Conservation (phyloP, 192 early-diverging fungal genomes). For the Lunasporangiospora selenospora region DNA sequence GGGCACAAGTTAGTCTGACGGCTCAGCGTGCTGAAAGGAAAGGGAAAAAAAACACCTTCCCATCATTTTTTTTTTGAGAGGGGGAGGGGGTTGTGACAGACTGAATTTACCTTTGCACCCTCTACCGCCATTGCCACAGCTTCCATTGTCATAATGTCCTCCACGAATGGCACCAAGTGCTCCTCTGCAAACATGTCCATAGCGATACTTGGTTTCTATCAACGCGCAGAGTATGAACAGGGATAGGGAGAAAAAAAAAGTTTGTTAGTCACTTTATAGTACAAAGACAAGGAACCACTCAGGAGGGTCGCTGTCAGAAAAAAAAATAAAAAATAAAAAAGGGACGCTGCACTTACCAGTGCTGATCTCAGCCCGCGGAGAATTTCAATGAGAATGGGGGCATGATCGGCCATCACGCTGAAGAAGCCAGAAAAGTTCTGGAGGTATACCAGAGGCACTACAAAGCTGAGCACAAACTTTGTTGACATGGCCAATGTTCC, state of each 20-base stretch:
- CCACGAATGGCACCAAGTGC: slow-evolving; percentile 56
- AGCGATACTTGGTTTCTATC: slow-evolving; percentile 32
- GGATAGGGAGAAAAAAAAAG: neutral
- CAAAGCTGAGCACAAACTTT: slow-evolving; percentile 53
- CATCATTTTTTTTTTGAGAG: too few relatives aligned
- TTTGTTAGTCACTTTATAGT: neutral
- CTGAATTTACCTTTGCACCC: slow-evolving; percentile 55
- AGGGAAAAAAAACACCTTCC: neutral
- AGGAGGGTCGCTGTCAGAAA: slow-evolving; percentile 5
- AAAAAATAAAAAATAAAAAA: neutral
- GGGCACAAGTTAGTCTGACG: neutral
- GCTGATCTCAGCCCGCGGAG: slow-evolving; percentile 43
- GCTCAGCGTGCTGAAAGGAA: too few relatives aligned
- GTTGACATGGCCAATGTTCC: slow-evolving; percentile 44
- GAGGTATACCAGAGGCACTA: slow-evolving; percentile 56
- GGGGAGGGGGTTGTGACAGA: too few relatives aligned
- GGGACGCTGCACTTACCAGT: slow-evolving; percentile 26
- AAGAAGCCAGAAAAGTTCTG: slow-evolving; percentile 58
- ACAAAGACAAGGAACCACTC: neutral
- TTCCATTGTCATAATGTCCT: slow-evolving; percentile 59
- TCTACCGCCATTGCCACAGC: slow-evolving; percentile 58
- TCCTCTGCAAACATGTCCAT: slow-evolving; percentile 53
- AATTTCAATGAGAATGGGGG: slow-evolving; percentile 53
- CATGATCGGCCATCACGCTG: slow-evolving; percentile 51
- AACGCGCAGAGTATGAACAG: neutral